phyloP scores from a whole-genome alignment of 768 basidiomycete species.

The Obba rivulosa region DNA sequence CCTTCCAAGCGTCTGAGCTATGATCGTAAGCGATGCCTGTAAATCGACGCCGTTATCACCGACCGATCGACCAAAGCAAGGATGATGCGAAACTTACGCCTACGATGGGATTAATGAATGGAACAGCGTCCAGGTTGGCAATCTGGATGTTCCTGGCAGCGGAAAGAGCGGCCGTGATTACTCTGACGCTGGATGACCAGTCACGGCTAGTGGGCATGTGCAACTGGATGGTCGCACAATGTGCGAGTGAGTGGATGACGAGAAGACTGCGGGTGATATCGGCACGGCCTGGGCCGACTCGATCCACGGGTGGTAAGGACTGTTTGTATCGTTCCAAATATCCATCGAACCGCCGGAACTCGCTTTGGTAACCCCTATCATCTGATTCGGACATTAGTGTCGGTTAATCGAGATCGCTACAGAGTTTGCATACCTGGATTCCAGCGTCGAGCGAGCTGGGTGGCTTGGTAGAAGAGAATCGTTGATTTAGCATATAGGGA shows the following conservation, averaged over 20 bases:
- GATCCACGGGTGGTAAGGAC: conserved; percentile 16
- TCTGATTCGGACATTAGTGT: too few relatives aligned
- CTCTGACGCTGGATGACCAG: conserved; percentile 11
- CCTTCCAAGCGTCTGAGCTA: too few relatives aligned
- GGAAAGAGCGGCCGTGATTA: conserved; percentile 16
- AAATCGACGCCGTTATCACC: too few relatives aligned
- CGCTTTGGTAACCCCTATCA: too few relatives aligned
- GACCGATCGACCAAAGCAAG: neutral
- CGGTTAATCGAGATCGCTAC: too few relatives aligned
- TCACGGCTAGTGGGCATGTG: conserved; percentile 16
- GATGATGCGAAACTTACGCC: conserved; percentile 13
- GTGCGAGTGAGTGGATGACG: conserved; percentile 20
- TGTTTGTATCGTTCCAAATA: conserved; percentile 25
- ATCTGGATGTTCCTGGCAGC: conserved; percentile 12
- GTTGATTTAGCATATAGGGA: conserved; percentile 49
- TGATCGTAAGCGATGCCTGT: too few relatives aligned
- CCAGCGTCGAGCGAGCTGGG: conserved; percentile 41
- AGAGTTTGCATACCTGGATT: conserved; percentile 11
- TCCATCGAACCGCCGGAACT: too few relatives aligned
- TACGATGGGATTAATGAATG: conserved; percentile 17
- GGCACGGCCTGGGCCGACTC: conserved; percentile 6
- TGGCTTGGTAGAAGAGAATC: conserved; percentile 53
- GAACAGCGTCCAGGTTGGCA: conserved; percentile 7
- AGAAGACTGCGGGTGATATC: conserved; percentile 18
- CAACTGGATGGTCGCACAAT: conserved; percentile 25